Base-by-base conservation (phyloP, 148 eudicot genomes). In the Limonium bicolor region DNA sequence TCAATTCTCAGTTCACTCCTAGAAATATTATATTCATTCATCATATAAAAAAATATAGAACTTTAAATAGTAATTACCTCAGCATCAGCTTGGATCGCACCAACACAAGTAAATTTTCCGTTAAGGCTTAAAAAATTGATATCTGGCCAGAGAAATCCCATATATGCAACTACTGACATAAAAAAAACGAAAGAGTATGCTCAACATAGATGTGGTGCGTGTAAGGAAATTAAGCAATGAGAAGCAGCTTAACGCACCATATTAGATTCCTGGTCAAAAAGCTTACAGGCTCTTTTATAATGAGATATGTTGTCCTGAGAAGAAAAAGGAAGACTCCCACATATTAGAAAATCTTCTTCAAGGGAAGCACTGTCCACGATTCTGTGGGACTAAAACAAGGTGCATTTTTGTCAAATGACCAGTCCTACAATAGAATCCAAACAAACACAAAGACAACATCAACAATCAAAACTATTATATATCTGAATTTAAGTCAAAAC, bases 101-200 rank as follows among this genome's bases (percentile, higher is more conserved):
- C 47, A 56, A 37, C 59, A 37, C 45, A 30, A n/a, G n/a, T n/a
- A n/a, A n/a, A n/a, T n/a, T n/a, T n/a, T n/a, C n/a, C n/a, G n/a
- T n/a, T n/a, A n/a, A n/a, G n/a, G n/a, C n/a, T n/a, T 27, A 71
- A 50, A 21, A 76, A 44, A 23, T 73, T 67, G 47, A 61, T 57
- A 67, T 73, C 62, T 73, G 78, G 37, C 88, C 88, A 35, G 88
- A 82, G 67, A 72, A 78, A 61, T 86, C 94, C 88, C 87, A 78
- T 18, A 86, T 68, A 48, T 55, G 56, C 40, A 73, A 59, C 96
- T 82, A 69, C 44, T 53, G 41, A 74, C 20, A 42, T 9, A 48
- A 17, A 35, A 18, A 45, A 24, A 62, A 44, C n/a, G n/a, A n/a
- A n/a, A n/a, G 53, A 29, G 26, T 7, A 43, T 46, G 11, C 19